Percentiles rank a stretch among this genome's conserved stretches.
phyloP scores from a whole-genome alignment of 2,329 filamentous ascomycete genomes.

The Drechmeria coniospora region DNA sequence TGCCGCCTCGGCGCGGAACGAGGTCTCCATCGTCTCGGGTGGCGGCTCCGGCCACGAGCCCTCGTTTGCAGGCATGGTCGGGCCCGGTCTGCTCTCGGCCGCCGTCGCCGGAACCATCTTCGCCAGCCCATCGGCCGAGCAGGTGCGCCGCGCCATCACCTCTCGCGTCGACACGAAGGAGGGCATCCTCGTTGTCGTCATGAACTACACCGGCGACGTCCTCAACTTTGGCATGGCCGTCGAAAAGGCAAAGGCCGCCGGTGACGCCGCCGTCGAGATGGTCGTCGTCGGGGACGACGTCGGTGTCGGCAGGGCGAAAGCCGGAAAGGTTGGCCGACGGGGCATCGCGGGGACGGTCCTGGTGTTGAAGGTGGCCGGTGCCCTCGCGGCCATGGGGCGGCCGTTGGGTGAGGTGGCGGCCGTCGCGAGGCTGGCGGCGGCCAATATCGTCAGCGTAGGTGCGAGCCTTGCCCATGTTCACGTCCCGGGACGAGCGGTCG shows the following conservation, averaged over 20 bases:
- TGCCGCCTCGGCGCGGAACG: constrained; percentile 28
- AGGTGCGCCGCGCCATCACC: constrained; percentile 63
- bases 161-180: constrained; percentile 53
- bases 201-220: constrained; percentile 88
- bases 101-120: constrained; percentile 82
- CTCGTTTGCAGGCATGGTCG: constrained; percentile 74
- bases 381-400: constrained; percentile 57
- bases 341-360: constrained; percentile 86
- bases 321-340: constrained; percentile 82
- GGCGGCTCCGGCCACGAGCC: constrained; percentile 87
- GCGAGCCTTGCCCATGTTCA: constrained; percentile 85
- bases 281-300: constrained; percentile 86
- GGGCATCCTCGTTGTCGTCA: constrained; percentile 79
- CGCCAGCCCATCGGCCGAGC: constrained; percentile 65
- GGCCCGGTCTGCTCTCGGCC: constrained; percentile 62
- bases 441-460: constrained; percentile 73
- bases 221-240: constrained; percentile 89
- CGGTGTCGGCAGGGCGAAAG: constrained; percentile 64
- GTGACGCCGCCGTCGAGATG: constrained; percentile 61
- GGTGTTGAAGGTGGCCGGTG: constrained; percentile 81
- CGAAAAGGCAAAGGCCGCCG: constrained; percentile 75
- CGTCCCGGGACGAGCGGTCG: constrained; percentile 58
- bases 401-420: constrained; percentile 55
- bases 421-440: constrained; percentile 54
- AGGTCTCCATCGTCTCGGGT: constrained; percentile 74